These are phyloP conservation scores for Apiotrichum brassicae DNA, from an alignment of 1,284 basidiomycete genomes.

Conservation along the genomic window DNA sequence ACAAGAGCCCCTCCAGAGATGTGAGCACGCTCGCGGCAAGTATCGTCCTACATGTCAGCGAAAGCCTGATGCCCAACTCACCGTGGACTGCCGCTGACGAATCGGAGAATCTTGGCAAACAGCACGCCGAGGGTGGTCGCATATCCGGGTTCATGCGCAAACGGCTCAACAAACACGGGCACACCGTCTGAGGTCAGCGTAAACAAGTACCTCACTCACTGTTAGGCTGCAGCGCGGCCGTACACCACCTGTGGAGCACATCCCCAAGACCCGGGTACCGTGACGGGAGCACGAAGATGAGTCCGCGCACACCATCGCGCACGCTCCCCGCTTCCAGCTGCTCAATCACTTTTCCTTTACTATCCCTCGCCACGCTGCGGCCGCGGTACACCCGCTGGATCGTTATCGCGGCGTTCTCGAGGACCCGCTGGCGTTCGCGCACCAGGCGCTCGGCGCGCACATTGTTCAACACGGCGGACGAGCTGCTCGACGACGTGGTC, in stretches of 20 bases:
- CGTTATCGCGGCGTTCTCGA: slow-evolving; percentile 26
- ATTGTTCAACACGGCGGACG: slow-evolving; percentile 27
- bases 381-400: slow-evolving; percentile 45
- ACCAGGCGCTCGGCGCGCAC: slow-evolving; percentile 36
- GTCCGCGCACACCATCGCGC: slow-evolving; percentile 10
- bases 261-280: slow-evolving; percentile 7
- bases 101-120: slow-evolving; percentile 9
- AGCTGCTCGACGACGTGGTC: slow-evolving; percentile 32
- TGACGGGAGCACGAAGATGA: slow-evolving; percentile 15
- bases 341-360: background rate
- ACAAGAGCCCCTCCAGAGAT: slow-evolving; percentile 18
- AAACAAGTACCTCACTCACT: too few relatives aligned
- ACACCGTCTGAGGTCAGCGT: background rate
- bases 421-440: slow-evolving; percentile 30
- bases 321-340: slow-evolving; percentile 1
- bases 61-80: background rate
- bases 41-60: slow-evolving; percentile 12
- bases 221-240: slow-evolving; percentile 4
- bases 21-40: slow-evolving; percentile 10
- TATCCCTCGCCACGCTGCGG: slow-evolving; percentile 6
- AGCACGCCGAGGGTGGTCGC: slow-evolving; percentile 6
- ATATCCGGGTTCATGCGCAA: background rate
- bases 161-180: background rate
- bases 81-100: slow-evolving; percentile 13
- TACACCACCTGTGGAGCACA: slow-evolving; percentile 22